Base-by-base conservation (phyloP, 139 green algal genomes). In the Chlorella vulgaris region DNA sequence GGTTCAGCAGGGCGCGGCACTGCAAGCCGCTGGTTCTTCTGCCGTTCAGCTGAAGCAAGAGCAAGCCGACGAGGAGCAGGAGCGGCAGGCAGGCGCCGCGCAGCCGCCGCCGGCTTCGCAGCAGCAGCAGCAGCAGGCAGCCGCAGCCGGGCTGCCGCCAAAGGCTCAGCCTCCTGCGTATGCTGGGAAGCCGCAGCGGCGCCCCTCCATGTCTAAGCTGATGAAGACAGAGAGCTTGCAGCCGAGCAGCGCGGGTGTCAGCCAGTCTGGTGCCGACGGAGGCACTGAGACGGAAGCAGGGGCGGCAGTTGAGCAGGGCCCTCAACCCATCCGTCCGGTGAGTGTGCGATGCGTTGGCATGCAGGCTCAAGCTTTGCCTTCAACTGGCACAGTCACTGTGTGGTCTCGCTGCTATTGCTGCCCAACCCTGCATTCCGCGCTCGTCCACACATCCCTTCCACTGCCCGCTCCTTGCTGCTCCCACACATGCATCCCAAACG, bases 171-270 rank as follows among this genome's bases (percentile, higher is more conserved):
- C 55, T 24, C 55, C 36, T 33, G 7, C 28, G 26, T 31, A 36
- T 31, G 22, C 63, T 19, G 38, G 6, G 58, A 83, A 76, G 77
- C 77, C 77, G 50, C 77, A 65, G 36, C 66, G 76, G 77, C 77
- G 62, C 50, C 77, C 77, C 3, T 28, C 67, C 6, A n/a, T 80
- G 42, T 43, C 77, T 3, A 28, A 21, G 66, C 66, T 76, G 15
- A 28, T 26, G 10, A 67, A 67, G 51, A 53, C 53, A 2, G 73
- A 79, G 51, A 79, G 73, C 73, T 51, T 67, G 53, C 73, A 79
- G 73, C 73, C 73, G 51, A 79, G 73, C 73, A 79, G 73, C 50
- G 73, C 73, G 53, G 73, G 73, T 0, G 51, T 79, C 22, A 79
- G 73, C 73, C 73, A 79, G 53, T 79, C 73, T 36, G 73, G 73